These are phyloP conservation scores for Uronychia binucleata DNA, from an alignment of 73 alveolate species.

Conservation along the genomic window DNA sequence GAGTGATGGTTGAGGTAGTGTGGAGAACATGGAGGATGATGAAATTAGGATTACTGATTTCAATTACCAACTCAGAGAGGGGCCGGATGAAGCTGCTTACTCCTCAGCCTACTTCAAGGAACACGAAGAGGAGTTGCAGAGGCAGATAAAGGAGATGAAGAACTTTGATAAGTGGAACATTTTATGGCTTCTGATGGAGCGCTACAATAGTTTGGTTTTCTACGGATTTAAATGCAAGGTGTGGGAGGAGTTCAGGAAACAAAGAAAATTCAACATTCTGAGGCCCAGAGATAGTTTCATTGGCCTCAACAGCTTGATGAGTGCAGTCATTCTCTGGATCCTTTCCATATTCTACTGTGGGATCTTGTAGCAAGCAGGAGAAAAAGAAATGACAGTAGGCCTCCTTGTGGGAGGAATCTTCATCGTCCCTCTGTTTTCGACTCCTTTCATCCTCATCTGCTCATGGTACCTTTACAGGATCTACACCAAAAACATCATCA, in stretches of 20 bases:
- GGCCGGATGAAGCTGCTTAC: neutral
- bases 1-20: no score
- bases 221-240: neutral
- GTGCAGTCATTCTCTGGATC: neutral
- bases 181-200: neutral
- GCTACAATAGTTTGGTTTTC: neutral
- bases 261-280: neutral
- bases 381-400: neutral
- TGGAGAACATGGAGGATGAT: no score
- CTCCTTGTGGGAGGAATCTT: neutral
- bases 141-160: neutral
- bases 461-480: neutral
- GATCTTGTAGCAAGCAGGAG: neutral
- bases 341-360: neutral
- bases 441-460: neutral
- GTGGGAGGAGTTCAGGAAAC: neutral
- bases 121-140: neutral
- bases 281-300: neutral
- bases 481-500: neutral
- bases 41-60: no score
- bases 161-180: neutral
- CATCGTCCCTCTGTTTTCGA: neutral
- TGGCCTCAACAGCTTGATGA: neutral
- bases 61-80: neutral
- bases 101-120: neutral